Evolutionary conservation across 768 basidiomycete species (phyloP), one percentile per base, ranked within the genome.

Genomic region (Amanita pallidorosea): DNA sequence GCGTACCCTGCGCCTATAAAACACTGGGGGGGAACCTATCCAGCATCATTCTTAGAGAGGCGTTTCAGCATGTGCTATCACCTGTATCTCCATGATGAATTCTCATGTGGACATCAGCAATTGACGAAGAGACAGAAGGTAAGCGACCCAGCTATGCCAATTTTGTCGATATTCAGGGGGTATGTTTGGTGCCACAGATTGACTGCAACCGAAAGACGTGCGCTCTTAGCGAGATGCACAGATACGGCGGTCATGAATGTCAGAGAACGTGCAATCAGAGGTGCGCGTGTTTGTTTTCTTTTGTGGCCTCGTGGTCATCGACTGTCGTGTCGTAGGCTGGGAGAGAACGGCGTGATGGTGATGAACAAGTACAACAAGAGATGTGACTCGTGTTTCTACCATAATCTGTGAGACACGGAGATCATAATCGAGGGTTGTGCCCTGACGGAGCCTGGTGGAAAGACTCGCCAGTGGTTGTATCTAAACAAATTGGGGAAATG

Each of bases 171-270:
- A 25, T 25, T 62, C n/a, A 55, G 53, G 7, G 45, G 49, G 11
- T 49, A 25, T 15, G 5, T 29, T 8, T 47, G 15, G 27, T 15
- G 12, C 43, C 43, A 33, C 48, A 80, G 79, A 63, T 80, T 13
- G 79, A 80, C 54, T 81, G 79, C 55, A 67, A 71, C 44, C 50
- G 49, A 2, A 47, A 53, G 23, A 54, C 56, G 6, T 80, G 79
- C 50, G 63, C 58, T 7, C 58, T 68, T 49, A 80, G 79, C 53
- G 18, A 44, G 7, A 56, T 33, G 31, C 76, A 77, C 52, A 59
- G 49, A 7, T 52, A 37, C 0, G 38, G 27, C 11, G 2, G 22
- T 1, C 76, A 78, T 49, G 54, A 69, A 48, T 78, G 76, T 53
- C 37, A 18, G 18, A 52, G 46, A 7, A 63, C 59, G 0, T 78